Conservation (phyloP, 805 yeast genomes). For the Wickerhamiella kurtzmanii region DNA sequence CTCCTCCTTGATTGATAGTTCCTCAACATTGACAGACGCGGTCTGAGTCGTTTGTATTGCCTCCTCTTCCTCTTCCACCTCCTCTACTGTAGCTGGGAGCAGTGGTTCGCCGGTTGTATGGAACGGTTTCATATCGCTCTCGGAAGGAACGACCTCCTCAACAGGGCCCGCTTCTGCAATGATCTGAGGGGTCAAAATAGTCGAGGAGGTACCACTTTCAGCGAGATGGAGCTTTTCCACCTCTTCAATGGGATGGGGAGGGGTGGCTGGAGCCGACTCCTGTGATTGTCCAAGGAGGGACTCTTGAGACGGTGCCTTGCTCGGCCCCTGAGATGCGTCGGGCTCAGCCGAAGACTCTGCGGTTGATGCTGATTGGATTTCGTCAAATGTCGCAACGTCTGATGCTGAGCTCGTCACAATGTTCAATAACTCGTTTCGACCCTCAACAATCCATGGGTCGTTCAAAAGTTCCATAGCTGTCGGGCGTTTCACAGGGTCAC, state of each 20-base stretch:
- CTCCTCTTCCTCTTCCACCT: not conserved
- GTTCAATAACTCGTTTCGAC: conserved; percentile 12
- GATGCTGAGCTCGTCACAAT: not conserved
- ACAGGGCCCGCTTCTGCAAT: too few species aligned
- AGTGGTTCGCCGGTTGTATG: too few species aligned
- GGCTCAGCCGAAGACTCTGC: not conserved
- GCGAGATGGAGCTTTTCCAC: too few species aligned
- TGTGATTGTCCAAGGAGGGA: not conserved
- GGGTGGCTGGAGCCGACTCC: not conserved
- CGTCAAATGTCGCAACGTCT: not conserved
- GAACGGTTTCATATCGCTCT: too few species aligned
- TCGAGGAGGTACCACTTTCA: too few species aligned
- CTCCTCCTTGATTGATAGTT: not conserved
- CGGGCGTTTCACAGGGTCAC: conserved; percentile 67
- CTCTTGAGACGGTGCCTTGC: not conserved
- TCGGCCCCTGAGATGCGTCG: not conserved
- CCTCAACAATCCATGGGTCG: conserved; percentile 19
- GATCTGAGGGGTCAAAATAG: too few species aligned
- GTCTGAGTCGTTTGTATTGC: too few species aligned
- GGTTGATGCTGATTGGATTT: not conserved
- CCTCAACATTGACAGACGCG: not conserved
- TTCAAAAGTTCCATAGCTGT: conserved; percentile 71
- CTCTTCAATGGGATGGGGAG: too few species aligned
- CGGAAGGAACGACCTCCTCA: too few species aligned
- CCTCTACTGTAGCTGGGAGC: not conserved